Conservation (phyloP, 306 rosid species). For the Vigna radiata region DNA sequence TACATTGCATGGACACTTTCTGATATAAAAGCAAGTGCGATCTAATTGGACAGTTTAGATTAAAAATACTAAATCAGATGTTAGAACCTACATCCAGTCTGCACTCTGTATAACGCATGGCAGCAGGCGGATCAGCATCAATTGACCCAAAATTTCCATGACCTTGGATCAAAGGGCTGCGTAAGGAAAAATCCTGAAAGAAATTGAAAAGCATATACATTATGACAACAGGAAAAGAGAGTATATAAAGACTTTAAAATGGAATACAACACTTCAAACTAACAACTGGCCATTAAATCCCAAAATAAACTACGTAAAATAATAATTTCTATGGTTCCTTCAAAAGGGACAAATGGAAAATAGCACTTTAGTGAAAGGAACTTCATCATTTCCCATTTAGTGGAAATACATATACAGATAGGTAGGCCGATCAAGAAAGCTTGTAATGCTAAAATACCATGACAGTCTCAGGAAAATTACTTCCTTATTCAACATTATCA, state of each 20-base stretch:
- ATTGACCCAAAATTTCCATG: slow-evolving; percentile 98
- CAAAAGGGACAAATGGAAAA: neutral
- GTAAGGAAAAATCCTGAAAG: slow-evolving; percentile 85
- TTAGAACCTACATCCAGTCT: slow-evolving; percentile 77
- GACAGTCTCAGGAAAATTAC: neutral
- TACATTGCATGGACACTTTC: neutral
- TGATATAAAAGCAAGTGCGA: slow-evolving; percentile 33
- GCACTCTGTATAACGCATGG: slow-evolving; percentile 99
- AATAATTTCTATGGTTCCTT: slow-evolving; percentile 2
- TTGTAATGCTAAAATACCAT: neutral
- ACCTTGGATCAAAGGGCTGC: slow-evolving; percentile 88
- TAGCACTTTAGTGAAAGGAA: neutral
- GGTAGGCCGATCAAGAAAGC: slow-evolving; percentile 8
- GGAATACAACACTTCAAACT: slow-evolving; percentile 10
- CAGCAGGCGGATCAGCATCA: slow-evolving; percentile 99
- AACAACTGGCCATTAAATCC: neutral
- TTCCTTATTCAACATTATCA: slow-evolving; percentile 23
- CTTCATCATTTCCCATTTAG: neutral
- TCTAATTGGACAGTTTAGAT: slow-evolving; percentile 23
- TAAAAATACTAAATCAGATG: slow-evolving; percentile 5
- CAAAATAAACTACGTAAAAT: slow-evolving; percentile 16
- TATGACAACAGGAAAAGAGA: slow-evolving; percentile 1
- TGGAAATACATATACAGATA: neutral
- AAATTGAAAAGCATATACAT: slow-evolving; percentile 19
- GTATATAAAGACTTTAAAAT: neutral